Conservation (phyloP, 2,329 filamentous ascomycete genomes). For the Talaromyces atroroseus region DNA sequence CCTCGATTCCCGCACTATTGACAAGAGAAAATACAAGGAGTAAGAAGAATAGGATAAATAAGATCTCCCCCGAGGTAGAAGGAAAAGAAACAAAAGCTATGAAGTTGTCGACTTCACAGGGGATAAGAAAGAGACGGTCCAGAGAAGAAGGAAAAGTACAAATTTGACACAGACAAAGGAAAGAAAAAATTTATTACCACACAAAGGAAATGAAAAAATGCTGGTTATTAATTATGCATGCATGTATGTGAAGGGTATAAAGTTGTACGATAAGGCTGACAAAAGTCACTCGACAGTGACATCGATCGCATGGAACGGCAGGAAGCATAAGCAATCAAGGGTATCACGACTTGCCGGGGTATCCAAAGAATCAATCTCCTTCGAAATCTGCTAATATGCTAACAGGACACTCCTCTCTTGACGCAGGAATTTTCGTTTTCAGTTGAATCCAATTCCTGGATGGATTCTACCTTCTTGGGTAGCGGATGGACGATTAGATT, state of each 20-base stretch:
- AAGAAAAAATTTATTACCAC: constrained; percentile 28
- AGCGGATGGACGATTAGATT: background rate
- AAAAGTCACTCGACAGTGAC: constrained; percentile 17
- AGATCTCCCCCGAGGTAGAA: background rate
- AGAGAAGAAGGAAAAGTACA: constrained; percentile 7
- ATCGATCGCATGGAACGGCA: constrained; percentile 32
- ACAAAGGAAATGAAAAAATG: constrained; percentile 18
- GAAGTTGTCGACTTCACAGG: background rate
- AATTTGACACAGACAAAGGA: constrained; percentile 17
- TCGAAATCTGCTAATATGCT: constrained; percentile 17
- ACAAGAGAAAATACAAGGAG: constrained; percentile 5
- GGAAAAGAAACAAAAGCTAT: constrained; percentile 2
- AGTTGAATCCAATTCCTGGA: background rate
- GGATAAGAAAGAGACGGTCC: background rate
- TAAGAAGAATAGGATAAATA: constrained; percentile 1
- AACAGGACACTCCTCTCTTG: background rate
- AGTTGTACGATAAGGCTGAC: constrained; percentile 23
- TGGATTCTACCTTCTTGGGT: background rate
- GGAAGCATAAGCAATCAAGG: constrained; percentile 29
- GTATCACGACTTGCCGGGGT: constrained; percentile 30
- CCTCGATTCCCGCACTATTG: constrained; percentile 9
- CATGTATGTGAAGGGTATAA: constrained; percentile 23
- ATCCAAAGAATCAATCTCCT: constrained; percentile 35
- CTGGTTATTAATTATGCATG: constrained; percentile 31
- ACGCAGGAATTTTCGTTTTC: background rate